Percentiles rank a stretch among this genome's conserved stretches.
phyloP scores from a whole-genome alignment of 1,284 basidiomycete species.

The Microbotryomycetes sp. region DNA sequence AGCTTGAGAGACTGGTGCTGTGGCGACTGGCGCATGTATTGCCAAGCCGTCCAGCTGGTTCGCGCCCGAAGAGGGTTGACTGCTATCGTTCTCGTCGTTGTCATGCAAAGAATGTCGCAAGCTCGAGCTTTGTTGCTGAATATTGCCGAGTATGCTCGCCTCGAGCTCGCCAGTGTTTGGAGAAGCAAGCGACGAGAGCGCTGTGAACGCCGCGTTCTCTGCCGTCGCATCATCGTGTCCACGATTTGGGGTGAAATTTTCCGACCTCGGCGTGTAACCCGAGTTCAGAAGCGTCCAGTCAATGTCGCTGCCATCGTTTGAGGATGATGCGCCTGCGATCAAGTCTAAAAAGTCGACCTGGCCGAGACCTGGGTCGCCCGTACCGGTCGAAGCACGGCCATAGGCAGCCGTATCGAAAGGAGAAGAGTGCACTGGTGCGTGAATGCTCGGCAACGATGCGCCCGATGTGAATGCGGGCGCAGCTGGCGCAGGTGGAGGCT shows the following conservation, averaged over 20 bases:
- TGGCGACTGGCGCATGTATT: neutral
- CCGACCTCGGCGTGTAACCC: slow-evolving; percentile 3
- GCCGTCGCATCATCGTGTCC: neutral
- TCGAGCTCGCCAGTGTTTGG: slow-evolving; percentile 3
- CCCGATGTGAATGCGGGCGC: neutral
- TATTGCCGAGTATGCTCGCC: neutral
- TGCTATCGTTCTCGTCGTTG: neutral
- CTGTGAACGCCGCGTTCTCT: neutral
- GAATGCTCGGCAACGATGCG: neutral
- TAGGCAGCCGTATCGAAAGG: slow-evolving; percentile 3
- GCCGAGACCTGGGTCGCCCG: neutral
- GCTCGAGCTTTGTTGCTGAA: slow-evolving; percentile 1
- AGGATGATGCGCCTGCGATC: slow-evolving; percentile 7
- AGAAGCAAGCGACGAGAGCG: neutral
- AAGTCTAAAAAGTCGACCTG: slow-evolving; percentile 23
- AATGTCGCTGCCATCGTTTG: slow-evolving; percentile 14
- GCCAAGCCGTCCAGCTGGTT: neutral
- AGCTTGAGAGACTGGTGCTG: neutral
- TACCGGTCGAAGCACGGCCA: neutral
- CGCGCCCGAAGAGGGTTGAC: neutral
- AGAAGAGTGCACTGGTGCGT: neutral
- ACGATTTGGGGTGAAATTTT: neutral
- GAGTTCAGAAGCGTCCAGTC: slow-evolving; percentile 26
- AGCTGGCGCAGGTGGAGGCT: neutral
- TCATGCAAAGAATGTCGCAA: neutral